Conservation (phyloP, 2,329 filamentous ascomycete genomes). For the Escovopsis sp. region DNA sequence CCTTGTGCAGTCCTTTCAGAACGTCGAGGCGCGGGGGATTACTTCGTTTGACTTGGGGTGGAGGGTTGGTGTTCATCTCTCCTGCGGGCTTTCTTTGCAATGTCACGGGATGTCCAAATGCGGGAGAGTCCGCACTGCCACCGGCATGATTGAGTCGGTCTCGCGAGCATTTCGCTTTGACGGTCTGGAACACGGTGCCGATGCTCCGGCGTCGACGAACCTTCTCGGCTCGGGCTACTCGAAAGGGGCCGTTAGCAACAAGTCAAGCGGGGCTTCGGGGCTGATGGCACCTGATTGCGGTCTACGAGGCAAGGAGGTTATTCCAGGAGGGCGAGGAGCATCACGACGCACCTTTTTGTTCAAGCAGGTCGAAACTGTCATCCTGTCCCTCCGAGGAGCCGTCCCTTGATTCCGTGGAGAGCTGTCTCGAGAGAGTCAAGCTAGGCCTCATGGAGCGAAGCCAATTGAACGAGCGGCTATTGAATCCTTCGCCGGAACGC, state of each 20-base stretch:
- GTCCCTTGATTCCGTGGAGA: not conserved
- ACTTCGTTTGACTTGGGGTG: not conserved
- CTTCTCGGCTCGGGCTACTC: not conserved
- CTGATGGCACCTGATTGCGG: no score
- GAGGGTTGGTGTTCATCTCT: not conserved
- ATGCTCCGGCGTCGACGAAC: conserved; percentile 14
- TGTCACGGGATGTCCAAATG: not conserved
- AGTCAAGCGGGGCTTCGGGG: no score
- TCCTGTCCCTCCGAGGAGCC: not conserved
- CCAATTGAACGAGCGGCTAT: conserved; percentile 5
- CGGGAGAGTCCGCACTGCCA: conserved; percentile 2
- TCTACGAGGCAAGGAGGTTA: not conserved
- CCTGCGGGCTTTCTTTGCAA: conserved; percentile 1
- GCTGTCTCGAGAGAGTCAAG: not conserved
- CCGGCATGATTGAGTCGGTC: conserved; percentile 8
- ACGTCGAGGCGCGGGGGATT: conserved; percentile 16
- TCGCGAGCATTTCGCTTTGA: conserved; percentile 14
- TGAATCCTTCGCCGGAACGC: conserved; percentile 2
- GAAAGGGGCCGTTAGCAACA: not conserved
- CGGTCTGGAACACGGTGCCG: conserved; percentile 16
- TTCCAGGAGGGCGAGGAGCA: no score
- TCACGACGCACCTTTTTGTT: not conserved
- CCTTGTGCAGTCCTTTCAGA: conserved; percentile 12
- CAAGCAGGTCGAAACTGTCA: not conserved
- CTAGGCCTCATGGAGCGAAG: conserved; percentile 3